Evolutionary conservation across 495 filamentous ascomycete species (phyloP), one percentile per base, ranked within the genome.

Genomic region (Jackrogersella multiformis): DNA sequence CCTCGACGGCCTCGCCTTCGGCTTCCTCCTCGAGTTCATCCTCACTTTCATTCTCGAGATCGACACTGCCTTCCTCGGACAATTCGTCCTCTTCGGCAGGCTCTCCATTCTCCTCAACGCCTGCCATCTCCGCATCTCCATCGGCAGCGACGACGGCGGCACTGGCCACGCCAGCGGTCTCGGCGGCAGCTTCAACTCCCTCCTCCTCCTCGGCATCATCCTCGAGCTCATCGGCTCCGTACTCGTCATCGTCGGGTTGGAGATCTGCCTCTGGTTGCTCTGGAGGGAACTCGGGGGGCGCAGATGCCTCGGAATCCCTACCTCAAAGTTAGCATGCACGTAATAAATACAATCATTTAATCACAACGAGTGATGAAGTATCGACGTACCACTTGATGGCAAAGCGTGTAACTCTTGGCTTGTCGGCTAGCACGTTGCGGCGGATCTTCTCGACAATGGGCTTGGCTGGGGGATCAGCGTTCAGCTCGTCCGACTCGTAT

Each of bases 221-320:
- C 26, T 88, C 90, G 9, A 86, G 85, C 73, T 92, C 90, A 34
- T 99, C 95, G 28, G 90, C 92, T 57, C 94, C 95, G 73, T 98
- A 99, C 57, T 89, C 85, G 15, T 87, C 92, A 71, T 97, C 95
- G 66, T 97, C 95, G 20, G 88, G 91, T 49, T 87, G 85, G 45
- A 86, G 81, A 73, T 99, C 95, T 48, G 92, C 95, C 74, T 98
- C 96, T 18, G 96, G 94, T 79, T 99, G 95, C 74, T 98, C 95
- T 53, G 95, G 95, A 7, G 95, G 95, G 78, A 92, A 98, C 79
- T 98, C 94, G 48, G 96, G 86, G 2, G 95, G 95, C 20, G 96
- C 95, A 77, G 92, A 95, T 58, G 93, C 94, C 74, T 99, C 95
- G 12, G 91, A 91, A 74, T 99, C 95, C 94, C 94, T 98, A 64